A percentile compares a stretch with the other conserved stretches of the same genome.
Conservation (phyloP, 371 early-diverging fungal species). For the Lichtheimia ramosa region DNA sequence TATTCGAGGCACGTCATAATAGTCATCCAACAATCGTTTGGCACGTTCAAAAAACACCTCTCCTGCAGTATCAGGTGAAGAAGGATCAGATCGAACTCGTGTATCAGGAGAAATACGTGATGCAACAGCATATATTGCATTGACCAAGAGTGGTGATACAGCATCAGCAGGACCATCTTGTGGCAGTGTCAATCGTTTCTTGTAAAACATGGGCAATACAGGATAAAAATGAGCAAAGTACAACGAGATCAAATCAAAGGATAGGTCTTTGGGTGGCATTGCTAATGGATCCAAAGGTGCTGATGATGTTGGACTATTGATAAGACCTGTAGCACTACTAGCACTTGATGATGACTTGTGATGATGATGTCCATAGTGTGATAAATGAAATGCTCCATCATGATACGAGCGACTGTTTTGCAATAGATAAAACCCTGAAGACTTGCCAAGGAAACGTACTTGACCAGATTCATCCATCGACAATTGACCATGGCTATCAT, state of each 20-base stretch:
- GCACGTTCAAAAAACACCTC: slow-evolving; percentile 51
- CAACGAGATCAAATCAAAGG: slow-evolving; percentile 48
- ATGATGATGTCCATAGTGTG: slow-evolving; percentile 4
- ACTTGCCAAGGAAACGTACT: slow-evolving; percentile 45
- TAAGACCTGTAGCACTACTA: too few relatives aligned
- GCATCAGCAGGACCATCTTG: slow-evolving; percentile 16
- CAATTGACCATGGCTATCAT: slow-evolving; percentile 38
- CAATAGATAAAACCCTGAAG: slow-evolving; percentile 46
- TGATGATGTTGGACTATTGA: too few relatives aligned
- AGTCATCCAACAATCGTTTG: slow-evolving; percentile 49
- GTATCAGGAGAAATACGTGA: slow-evolving; percentile 42
- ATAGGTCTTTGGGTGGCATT: slow-evolving; percentile 53
- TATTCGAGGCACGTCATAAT: slow-evolving; percentile 57
- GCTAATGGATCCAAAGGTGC: slow-evolving; percentile 26
- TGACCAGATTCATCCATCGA: slow-evolving; percentile 52
- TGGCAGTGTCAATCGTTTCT: slow-evolving; percentile 19
- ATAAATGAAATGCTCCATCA: slow-evolving; percentile 44
- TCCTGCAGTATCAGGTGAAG: slow-evolving; percentile 37
- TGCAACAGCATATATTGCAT: slow-evolving; percentile 51
- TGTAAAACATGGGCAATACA: slow-evolving; percentile 56
- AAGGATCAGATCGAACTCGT: slow-evolving; percentile 33
- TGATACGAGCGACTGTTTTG: slow-evolving; percentile 46
- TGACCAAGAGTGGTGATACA: slow-evolving; percentile 44
- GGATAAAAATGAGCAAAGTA: slow-evolving; percentile 62
- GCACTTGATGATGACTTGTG: too few relatives aligned